A percentile compares a stretch with the other conserved stretches of the same genome.
Evolutionary conservation across 2,329 filamentous ascomycete species (phyloP).

Genomic region (Phyllosticta citriasiana): DNA sequence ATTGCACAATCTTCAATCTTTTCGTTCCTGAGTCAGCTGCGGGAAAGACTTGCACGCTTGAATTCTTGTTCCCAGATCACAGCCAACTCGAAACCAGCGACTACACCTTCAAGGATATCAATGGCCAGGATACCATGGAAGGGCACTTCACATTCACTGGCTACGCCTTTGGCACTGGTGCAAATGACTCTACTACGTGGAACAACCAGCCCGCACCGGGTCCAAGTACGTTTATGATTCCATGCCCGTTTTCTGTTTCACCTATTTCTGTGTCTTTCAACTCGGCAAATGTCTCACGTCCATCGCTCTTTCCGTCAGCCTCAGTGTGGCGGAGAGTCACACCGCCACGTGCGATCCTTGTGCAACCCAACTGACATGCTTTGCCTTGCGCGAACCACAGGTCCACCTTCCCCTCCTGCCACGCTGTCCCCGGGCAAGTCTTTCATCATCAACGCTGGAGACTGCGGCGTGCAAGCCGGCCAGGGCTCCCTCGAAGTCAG

Average conservation of each 20-base stretch:
- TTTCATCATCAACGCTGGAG: constrained; percentile 14
- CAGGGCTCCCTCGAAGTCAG: constrained; percentile 12
- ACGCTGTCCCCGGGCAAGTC: constrained; percentile 14
- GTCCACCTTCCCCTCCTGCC: constrained; percentile 14
- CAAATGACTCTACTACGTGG: constrained; percentile 13
- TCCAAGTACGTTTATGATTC: constrained; percentile 10
- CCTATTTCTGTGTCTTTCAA: not conserved
- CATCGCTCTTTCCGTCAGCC: not conserved
- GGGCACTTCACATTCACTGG: constrained; percentile 17
- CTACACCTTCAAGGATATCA: constrained; percentile 10
- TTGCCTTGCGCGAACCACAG: not conserved
- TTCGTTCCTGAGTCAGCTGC: constrained; percentile 13
- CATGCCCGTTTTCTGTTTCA: not conserved
- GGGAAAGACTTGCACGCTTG: constrained; percentile 14
- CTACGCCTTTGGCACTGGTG: constrained; percentile 14
- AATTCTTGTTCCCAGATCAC: constrained; percentile 13
- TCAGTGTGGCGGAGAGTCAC: not conserved
- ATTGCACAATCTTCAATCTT: constrained; percentile 17
- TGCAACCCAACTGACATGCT: not conserved
- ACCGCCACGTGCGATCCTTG: not conserved
- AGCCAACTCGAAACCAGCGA: constrained; percentile 12
- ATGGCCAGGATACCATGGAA: not conserved
- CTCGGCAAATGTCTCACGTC: not conserved
- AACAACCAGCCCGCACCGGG: constrained; percentile 15
- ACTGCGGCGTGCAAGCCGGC: constrained; percentile 14